Evolutionary conservation across 2,329 filamentous ascomycete genomes (phyloP), one percentile per base, ranked within the genome.

Genomic region (Fusarium pseudonygamai): DNA sequence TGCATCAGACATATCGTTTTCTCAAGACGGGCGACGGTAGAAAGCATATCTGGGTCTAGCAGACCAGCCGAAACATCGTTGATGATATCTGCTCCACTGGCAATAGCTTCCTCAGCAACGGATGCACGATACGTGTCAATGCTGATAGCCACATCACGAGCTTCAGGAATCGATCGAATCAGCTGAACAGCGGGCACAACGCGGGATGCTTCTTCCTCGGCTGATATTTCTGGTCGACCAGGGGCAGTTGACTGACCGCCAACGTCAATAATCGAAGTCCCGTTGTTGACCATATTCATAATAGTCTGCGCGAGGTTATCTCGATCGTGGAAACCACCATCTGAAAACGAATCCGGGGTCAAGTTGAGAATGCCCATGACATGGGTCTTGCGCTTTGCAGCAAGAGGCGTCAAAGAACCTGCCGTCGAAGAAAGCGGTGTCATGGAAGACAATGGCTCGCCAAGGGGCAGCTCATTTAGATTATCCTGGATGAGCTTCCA

Each of bases 261-360:
- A 43, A 99, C 87, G 80, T 99, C 96, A 75, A 98, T 90, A 73
- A 98, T 95, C 18, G 91, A 92, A 20, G 93, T 94, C 39, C 95
- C 95, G 13, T 86, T 84, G 43, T 83, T 82, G 69, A 97, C 88
- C 79, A 94, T 91, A 16, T 83, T 76, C 56, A 85, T 83, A 22
- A 95, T 86, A 3, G 89, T 92, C 18, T 85, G 79, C 18, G 86
- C 83, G 32, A 96, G 86, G 71, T 89, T 85, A 18, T 83, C 78
- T 30, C 85, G 78, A 47, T 84, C 83, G 80, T 95, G 89, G 14
- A 85, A 78, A 14, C 95, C 95, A 60, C 95, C 96, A 79, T 98
- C 95, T 2, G 96, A 98, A 85, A 99, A 99, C 15, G 96, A 98
- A 83, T 99, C 96, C 1, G 96, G 96, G 0, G 96, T 98, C 59